These are phyloP conservation scores for Allium cepa DNA, from an alignment of 106 monocot genomes.

Conservation along the genomic window DNA sequence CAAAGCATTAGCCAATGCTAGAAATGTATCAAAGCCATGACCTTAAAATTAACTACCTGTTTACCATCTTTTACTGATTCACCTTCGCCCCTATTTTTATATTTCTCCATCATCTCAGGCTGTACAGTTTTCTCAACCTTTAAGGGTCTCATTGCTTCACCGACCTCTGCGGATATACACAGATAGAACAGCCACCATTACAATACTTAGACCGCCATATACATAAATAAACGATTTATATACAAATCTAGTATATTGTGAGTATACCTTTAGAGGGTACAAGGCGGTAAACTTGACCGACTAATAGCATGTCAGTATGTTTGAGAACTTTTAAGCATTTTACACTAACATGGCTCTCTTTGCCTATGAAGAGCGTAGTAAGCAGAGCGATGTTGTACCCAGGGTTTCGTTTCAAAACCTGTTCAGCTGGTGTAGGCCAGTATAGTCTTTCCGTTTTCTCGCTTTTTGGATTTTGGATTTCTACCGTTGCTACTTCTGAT, in stretches of 20 bases:
- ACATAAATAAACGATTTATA: neutral
- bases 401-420: constrained; percentile 61
- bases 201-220: neutral
- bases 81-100: neutral
- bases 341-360: neutral
- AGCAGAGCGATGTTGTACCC: constrained; percentile 50
- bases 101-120: constrained; percentile 23
- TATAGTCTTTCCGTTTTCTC: constrained; percentile 49
- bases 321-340: constrained; percentile 39
- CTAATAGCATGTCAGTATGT: constrained; percentile 34
- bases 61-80: neutral
- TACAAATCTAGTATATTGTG: neutral
- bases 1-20: neutral
- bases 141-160: constrained; percentile 47
- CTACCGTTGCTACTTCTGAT: neutral
- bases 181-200: no score
- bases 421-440: constrained; percentile 47
- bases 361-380: constrained; percentile 1
- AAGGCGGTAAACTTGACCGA: constrained; percentile 57
- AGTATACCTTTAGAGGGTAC: constrained; percentile 39
- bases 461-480: constrained; percentile 10
- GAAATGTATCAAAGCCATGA: neutral
- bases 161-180: constrained; percentile 37
- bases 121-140: constrained; percentile 60
- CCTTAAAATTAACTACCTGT: neutral